phyloP scores from a whole-genome alignment of 352 stramenopile species.

The Globisporangium mamillatum region DNA sequence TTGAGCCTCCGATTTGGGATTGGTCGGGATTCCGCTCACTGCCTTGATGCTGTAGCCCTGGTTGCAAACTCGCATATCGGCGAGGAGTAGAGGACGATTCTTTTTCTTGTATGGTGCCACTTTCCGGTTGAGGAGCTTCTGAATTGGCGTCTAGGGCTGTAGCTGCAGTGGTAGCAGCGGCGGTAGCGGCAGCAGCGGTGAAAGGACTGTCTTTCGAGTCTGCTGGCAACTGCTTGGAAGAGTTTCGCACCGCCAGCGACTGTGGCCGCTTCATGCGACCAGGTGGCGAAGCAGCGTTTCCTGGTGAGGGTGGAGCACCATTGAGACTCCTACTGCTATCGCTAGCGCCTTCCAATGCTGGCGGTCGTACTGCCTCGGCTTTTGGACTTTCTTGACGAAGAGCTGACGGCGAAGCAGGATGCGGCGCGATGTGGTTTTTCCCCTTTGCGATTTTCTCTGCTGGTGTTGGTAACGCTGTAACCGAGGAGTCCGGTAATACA shows the following conservation, averaged over 20 bases:
- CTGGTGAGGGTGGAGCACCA: background rate
- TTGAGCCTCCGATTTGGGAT: background rate
- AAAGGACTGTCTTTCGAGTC: background rate
- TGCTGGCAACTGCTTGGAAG: background rate
- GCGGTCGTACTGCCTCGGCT: background rate
- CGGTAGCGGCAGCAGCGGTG: background rate
- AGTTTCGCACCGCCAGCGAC: slow-evolving; percentile 1
- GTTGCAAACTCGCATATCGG: slow-evolving; percentile 18
- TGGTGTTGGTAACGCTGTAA: background rate
- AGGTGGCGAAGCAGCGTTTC: background rate
- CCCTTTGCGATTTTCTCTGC: background rate
- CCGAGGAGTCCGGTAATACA: background rate
- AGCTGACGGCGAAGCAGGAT: background rate
- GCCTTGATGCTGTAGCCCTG: slow-evolving; percentile 15
- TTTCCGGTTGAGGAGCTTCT: background rate
- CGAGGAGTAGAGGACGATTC: background rate
- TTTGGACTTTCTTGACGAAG: background rate
- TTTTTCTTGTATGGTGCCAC: background rate
- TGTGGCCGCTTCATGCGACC: slow-evolving; percentile 11
- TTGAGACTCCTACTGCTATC: background rate
- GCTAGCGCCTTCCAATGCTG: background rate
- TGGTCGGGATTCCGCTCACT: slow-evolving; percentile 20
- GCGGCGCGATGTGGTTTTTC: slow-evolving; percentile 20
- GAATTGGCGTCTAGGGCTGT: background rate
- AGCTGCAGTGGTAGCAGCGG: background rate